Percentiles rank a stretch among this genome's conserved stretches.
Conservation (phyloP, 202 grass and related monocot species). For the Schoenoplectus triqueter region DNA sequence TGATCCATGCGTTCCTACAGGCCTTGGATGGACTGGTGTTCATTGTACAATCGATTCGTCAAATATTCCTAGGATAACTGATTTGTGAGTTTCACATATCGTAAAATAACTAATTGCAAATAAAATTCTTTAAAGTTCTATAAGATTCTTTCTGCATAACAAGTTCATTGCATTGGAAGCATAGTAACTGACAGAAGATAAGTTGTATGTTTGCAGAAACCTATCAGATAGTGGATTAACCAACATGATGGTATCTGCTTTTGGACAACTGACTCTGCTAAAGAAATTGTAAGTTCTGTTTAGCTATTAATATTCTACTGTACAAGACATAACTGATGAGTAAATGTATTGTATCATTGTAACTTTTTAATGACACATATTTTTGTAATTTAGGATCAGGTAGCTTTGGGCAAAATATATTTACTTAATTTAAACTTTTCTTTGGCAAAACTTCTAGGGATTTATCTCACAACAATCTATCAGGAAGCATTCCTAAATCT, state of each 20-base stretch:
- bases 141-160: background rate
- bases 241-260: background rate
- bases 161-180: background rate
- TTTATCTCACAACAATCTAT: constrained; percentile 60
- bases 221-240: constrained; percentile 47
- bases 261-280: constrained; percentile 23
- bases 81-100: constrained; percentile 49
- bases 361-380: background rate
- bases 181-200: background rate
- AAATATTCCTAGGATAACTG: constrained; percentile 30
- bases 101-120: background rate
- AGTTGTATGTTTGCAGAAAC: constrained; percentile 37
- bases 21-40: constrained; percentile 48
- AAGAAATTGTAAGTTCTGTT: background rate
- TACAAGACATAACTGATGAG: background rate
- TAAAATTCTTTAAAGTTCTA: too few relatives aligned
- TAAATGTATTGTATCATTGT: background rate
- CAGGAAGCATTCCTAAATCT: constrained; percentile 53
- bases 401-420: background rate
- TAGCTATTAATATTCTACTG: background rate
- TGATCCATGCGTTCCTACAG: constrained; percentile 56
- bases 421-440: constrained; percentile 2
- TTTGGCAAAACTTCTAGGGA: constrained; percentile 43
- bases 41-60: constrained; percentile 39
- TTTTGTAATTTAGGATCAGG: background rate